A percentile compares a stretch with the other conserved stretches of the same genome.
Evolutionary conservation across 2,329 filamentous ascomycete genomes (phyloP).

Genomic region (Aspergillus phoenicis): DNA sequence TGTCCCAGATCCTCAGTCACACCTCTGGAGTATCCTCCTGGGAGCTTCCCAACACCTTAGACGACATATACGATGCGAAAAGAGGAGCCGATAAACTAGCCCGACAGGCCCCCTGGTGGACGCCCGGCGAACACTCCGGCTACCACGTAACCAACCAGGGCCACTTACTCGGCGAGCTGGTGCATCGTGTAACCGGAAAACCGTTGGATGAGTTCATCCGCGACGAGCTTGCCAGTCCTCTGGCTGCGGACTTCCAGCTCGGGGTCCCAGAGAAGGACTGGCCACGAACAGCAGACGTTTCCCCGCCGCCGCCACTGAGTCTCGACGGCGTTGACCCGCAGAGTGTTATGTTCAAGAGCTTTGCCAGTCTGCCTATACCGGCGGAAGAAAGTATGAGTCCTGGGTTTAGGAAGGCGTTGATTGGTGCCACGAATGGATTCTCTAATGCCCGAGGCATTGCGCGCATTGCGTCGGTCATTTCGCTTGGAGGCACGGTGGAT

Average conservation of each 20-base stretch:
- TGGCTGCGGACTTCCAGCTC: constrained; percentile 52
- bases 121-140: constrained; percentile 46
- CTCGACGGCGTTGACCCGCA: constrained; percentile 20
- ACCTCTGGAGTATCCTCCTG: constrained; percentile 40
- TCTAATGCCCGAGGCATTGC: constrained; percentile 49
- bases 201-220: constrained; percentile 48
- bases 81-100: constrained; percentile 40
- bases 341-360: constrained; percentile 35
- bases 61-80: constrained; percentile 39
- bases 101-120: constrained; percentile 49
- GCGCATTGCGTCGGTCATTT: constrained; percentile 45
- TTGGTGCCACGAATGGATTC: constrained; percentile 51
- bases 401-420: constrained; percentile 43
- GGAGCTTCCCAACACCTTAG: constrained; percentile 34
- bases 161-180: constrained; percentile 48
- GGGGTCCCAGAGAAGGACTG: constrained; percentile 48
- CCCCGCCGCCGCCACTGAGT: constrained; percentile 30
- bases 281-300: constrained; percentile 43
- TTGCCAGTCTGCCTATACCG: constrained; percentile 29
- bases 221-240: constrained; percentile 47
- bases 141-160: constrained; percentile 49
- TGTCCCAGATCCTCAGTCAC: constrained; percentile 48
- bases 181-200: constrained; percentile 46
- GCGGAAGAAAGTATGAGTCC: constrained; percentile 28
- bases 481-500: constrained; percentile 36